phyloP scores from a whole-genome alignment of 805 yeast genomes.

The Priceomyces fermenticarens region DNA sequence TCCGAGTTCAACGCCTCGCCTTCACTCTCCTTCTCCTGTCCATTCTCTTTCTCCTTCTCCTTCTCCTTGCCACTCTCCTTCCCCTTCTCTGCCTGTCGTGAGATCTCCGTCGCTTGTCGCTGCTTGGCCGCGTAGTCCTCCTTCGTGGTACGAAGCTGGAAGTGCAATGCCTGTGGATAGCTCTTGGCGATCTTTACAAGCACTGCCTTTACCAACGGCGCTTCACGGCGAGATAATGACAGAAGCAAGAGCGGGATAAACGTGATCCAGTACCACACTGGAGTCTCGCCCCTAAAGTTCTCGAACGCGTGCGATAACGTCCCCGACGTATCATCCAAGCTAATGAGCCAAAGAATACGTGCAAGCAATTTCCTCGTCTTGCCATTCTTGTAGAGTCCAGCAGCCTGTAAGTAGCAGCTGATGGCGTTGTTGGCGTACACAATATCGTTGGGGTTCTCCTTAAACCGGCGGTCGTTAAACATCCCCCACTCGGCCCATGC shows the following conservation, averaged over 20 bases:
- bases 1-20: no score
- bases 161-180: conserved; percentile 96
- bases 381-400: conserved; percentile 90
- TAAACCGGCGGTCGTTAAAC: conserved; percentile 84
- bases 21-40: background rate
- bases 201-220: conserved; percentile 81
- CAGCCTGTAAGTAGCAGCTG: conserved; percentile 95
- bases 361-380: conserved; percentile 86
- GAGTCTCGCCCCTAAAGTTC: conserved; percentile 90
- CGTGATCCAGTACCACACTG: conserved; percentile 99
- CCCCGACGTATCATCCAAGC: conserved; percentile 83
- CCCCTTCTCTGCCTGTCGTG: conserved; percentile 15
- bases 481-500: conserved; percentile 99
- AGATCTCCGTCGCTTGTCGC: conserved; percentile 55
- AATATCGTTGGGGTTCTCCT: conserved; percentile 78
- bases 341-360: conserved; percentile 87
- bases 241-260: conserved; percentile 92
- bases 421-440: conserved; percentile 89
- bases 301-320: conserved; percentile 85
- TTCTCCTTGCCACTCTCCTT: background rate
- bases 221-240: conserved; percentile 87
- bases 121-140: conserved; percentile 90
- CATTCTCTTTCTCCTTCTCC: background rate
- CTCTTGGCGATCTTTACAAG: conserved; percentile 90
- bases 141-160: conserved; percentile 90